These are phyloP conservation scores for Gigaspora rosea DNA, from an alignment of 192 early-diverging fungal species.

Conservation along the genomic window DNA sequence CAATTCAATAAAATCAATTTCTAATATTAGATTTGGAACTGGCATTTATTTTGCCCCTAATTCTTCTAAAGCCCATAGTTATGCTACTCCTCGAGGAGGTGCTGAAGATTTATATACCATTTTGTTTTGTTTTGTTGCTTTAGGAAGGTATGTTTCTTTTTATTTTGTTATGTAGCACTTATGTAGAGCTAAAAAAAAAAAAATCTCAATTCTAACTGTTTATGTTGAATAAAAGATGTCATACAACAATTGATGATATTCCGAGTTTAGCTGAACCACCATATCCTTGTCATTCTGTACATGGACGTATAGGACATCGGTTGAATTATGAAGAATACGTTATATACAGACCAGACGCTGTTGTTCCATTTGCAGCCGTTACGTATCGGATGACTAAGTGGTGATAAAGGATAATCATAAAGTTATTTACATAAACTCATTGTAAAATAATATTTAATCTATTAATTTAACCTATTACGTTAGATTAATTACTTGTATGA, in stretches of 20 bases:
- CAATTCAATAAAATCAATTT: not conserved
- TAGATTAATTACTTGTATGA: too few species aligned
- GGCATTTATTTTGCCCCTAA: slow-evolving; percentile 36
- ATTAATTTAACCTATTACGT: too few species aligned
- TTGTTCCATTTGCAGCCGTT: slow-evolving; percentile 32
- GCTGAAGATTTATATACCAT: slow-evolving; percentile 20
- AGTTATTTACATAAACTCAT: too few species aligned
- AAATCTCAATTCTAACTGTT: too few species aligned
- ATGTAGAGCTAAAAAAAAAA: too few species aligned
- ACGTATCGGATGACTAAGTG: slow-evolving; percentile 26
- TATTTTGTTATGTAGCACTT: not conserved
- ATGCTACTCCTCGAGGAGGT: slow-evolving; percentile 24
- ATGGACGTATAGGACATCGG: slow-evolving; percentile 17
- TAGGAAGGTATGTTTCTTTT: slow-evolving; percentile 24
- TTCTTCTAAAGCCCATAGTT: slow-evolving; percentile 36
- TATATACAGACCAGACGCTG: slow-evolving; percentile 32
- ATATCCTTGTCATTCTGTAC: slow-evolving; percentile 32
- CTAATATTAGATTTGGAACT: slow-evolving; percentile 28
- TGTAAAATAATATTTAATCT: too few species aligned
- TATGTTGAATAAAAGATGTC: not conserved
- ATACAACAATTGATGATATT: slow-evolving; percentile 29
- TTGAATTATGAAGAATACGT: slow-evolving; percentile 36
- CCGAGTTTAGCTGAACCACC: slow-evolving; percentile 27
- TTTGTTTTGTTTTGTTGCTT: slow-evolving; percentile 33
- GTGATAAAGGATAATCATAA: not conserved